phyloP scores from a whole-genome alignment of 495 filamentous ascomycete species.

The Oleoguttula mirabilis region DNA sequence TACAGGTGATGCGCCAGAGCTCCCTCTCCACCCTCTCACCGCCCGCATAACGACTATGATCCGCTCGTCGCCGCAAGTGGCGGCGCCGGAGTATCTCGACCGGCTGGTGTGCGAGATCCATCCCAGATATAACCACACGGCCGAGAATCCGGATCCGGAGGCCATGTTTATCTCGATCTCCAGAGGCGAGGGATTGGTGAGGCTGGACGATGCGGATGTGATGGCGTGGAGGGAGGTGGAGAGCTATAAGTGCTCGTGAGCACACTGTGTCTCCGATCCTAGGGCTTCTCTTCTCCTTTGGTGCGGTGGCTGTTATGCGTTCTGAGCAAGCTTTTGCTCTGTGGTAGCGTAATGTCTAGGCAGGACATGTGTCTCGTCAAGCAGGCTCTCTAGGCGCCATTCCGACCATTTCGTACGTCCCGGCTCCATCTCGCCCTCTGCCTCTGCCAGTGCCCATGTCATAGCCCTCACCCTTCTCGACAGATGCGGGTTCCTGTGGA shows the following conservation, averaged over 20 bases:
- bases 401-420: constrained; percentile 72
- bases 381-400: constrained; percentile 28
- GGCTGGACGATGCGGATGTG: too few species aligned
- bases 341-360: too few species aligned
- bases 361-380: too few species aligned
- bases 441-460: constrained; percentile 40
- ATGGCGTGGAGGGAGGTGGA: too few species aligned
- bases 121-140: neutral
- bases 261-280: too few species aligned
- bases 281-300: too few species aligned
- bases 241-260: too few species aligned
- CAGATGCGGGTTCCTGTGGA: constrained; percentile 7
- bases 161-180: too few species aligned
- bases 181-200: too few species aligned
- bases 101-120: constrained; percentile 6
- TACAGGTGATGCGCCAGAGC: constrained; percentile 6
- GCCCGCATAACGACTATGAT: constrained; percentile 18
- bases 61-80: neutral
- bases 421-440: constrained; percentile 45
- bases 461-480: constrained; percentile 41
- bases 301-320: too few species aligned
- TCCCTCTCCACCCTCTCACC: constrained; percentile 14
- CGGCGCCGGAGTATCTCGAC: constrained; percentile 5
- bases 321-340: too few species aligned
- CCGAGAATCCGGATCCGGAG: too few species aligned